Base-by-base conservation (phyloP, 1,284 basidiomycete species). In the Ustilago esculenta region DNA sequence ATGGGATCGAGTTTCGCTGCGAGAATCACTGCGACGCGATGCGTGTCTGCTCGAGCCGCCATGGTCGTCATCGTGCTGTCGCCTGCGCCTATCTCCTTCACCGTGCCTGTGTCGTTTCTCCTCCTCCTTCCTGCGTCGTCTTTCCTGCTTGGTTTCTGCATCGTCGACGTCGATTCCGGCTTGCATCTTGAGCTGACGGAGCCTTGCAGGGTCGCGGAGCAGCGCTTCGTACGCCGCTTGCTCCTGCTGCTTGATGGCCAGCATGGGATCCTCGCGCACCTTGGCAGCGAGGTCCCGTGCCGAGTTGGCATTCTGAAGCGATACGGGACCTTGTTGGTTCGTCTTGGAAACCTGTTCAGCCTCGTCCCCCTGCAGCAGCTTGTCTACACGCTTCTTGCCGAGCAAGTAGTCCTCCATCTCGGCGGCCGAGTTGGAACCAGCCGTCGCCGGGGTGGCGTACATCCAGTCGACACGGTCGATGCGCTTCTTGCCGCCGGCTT, bases 341-440 rank as follows among this genome's bases (percentile, higher is more conserved):
- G 34, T 32, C 14, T 66, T 68, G 15, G 68, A 66, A 5, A 70
- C 58, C 86, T 73, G 65, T 55, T 94, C 90, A 79, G 94, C 92
- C 75, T 94, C 92, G 36, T 89, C 91, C 25, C 81, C 83, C 48
- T 88, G 92, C 64, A 98, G 84, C 23, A 97, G 90, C 84, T 98
- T 94, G 83, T 98, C 96, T 1, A 98, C 94, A 49, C 95, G 85
- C 85, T 95, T 97, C 87, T 98, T 98, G n/a, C 95, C 96, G 25
- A 98, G 86, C 5, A 98, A 85, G 80, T 98, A 98, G 74, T 95
- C 93, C 84, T 98, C 96, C 73, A 98, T 84, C 64, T 98, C 95
- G 2, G 40, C 54, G 25, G 90, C 84, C 70, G 92, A 95, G 23
- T 50, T 72, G 91, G 88, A 55, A 60, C 86, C 89, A 14, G 90